Evolutionary conservation across 331 rosid species (phyloP), one percentile per base, ranked within the genome.

Genomic region (Pyrus hybrid): DNA sequence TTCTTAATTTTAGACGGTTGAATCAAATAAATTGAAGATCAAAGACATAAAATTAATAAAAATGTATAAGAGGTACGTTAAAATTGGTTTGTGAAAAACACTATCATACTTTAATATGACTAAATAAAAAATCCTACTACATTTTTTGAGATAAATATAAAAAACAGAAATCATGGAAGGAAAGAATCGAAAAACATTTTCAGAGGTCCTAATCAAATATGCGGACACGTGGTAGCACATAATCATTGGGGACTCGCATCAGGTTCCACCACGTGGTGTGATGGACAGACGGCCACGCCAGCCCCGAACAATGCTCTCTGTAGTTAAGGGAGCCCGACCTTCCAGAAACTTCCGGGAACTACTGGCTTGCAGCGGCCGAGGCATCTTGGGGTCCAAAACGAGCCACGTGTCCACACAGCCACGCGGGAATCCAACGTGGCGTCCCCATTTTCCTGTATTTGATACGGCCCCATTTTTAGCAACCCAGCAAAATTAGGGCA

Each of bases 401-500:
- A 1, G 83, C 81, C 88, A 88, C 85, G 49, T 88, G 92, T 80
- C 21, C 13, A 2, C 0, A 0, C 0, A 5, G 73, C 89, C 96
- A 86, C 87, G 85, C 71, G 80, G 77, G 67, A 68, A 17, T 89
- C 98, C 89, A 3, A 89, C 97, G 88, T 91, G 98, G 96, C 97
- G 45, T 25, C 54, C 78, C 73, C 79, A 7, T 71, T 83, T 79
- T 54, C 63, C 71, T 74, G 93, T 81, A 89, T 87, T 72, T 86
- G 97, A 93, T 93, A 81, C 92, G 82, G 32, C 51, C 69, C 51
- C 66, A 13, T 37, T 80, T 77, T 56, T 57, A 3, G 57, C 57
- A 17, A 17, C 57, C 21, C 57, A 17, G 57, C 57, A 54, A 13
- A 56, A 51, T 69, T 85, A 90, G 91, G 92, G 86, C 88, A 84